Base-by-base conservation (phyloP, 768 basidiomycete genomes). In the Mycena kentingensis region DNA sequence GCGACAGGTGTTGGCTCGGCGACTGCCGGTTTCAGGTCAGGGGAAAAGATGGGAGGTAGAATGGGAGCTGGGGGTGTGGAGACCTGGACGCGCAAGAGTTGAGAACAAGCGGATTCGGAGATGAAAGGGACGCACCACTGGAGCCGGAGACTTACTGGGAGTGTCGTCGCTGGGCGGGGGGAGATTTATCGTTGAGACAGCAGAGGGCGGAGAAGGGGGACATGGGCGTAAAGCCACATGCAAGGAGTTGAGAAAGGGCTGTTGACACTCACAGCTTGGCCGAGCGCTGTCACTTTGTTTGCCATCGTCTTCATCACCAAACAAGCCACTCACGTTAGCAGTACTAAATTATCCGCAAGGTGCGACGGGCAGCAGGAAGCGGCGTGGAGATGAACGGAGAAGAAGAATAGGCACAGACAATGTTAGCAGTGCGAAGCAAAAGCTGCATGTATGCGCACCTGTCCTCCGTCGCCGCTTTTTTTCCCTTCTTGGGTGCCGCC, bases 131-230 rank as follows among this genome's bases (percentile, higher is more conserved):
- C 28, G 29, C 46, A 19, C 22, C 21, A 25, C 69, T 28, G 69
- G 26, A 42, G 68, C 60, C 35, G 68, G 67, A 60, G 54, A 27
- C 48, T 68, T 69, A 57, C 67, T 68, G n/a, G 67, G 65, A 57
- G 74, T 73, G 54, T 75, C 77, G 62, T 81, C 76, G 64, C 82
- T 82, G 71, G 75, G n/a, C n/a, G n/a, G n/a, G 71, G 60, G 71
- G 63, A 68, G 72, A 69, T 67, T 74, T 73, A 58, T 72, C 52
- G 63, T 72, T 67, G 71, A 80, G 74, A 79, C 84, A 80, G 69
- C 74, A 75, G 65, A 83, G 88, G 69, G 85, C 87, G 66, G 85
- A 67, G 34, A 87, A 67, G 58, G 79, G 81, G 61, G 75, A 78
- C 87, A 89, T 88, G 78, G 64, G 69, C 58, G 66, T 54, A 67